These are phyloP conservation scores for Russula ochroleuca DNA, from an alignment of 768 basidiomycete species.

Conservation along the genomic window DNA sequence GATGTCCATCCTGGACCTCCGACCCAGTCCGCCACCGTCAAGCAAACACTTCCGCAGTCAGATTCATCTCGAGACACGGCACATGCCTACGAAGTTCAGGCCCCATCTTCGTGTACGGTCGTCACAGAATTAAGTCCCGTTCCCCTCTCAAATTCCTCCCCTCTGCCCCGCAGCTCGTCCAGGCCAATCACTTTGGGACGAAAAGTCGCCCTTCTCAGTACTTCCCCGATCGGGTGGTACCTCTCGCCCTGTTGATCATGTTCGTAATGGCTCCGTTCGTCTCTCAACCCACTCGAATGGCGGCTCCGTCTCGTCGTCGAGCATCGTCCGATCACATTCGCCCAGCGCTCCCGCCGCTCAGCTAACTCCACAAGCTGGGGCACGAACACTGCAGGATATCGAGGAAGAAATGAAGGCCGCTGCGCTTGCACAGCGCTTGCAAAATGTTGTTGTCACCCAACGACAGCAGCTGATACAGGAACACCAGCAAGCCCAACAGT, in stretches of 20 bases:
- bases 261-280: constrained; percentile 30
- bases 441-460: constrained; percentile 31
- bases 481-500: constrained; percentile 35
- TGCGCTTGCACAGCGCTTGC: constrained; percentile 36
- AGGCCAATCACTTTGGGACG: constrained; percentile 76
- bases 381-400: constrained; percentile 69
- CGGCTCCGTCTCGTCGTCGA: constrained; percentile 22
- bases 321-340: constrained; percentile 20
- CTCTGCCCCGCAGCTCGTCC: constrained; percentile 44
- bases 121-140: constrained; percentile 27
- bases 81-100: constrained; percentile 20
- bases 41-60: constrained; percentile 3
- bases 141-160: constrained; percentile 31
- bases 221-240: constrained; percentile 42
- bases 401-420: constrained; percentile 78
- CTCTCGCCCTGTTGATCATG: constrained; percentile 30
- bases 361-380: constrained; percentile 30
- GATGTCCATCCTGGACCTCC: constrained; percentile 28
- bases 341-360: constrained; percentile 29
- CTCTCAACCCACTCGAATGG: constrained; percentile 20
- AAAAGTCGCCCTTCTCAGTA: constrained; percentile 70
- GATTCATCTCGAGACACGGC: constrained; percentile 15
- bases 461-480: constrained; percentile 39
- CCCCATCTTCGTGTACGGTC: constrained; percentile 33
- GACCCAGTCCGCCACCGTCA: constrained; percentile 1